phyloP scores from a whole-genome alignment of 768 basidiomycete species.

The Astraeus odoratus region DNA sequence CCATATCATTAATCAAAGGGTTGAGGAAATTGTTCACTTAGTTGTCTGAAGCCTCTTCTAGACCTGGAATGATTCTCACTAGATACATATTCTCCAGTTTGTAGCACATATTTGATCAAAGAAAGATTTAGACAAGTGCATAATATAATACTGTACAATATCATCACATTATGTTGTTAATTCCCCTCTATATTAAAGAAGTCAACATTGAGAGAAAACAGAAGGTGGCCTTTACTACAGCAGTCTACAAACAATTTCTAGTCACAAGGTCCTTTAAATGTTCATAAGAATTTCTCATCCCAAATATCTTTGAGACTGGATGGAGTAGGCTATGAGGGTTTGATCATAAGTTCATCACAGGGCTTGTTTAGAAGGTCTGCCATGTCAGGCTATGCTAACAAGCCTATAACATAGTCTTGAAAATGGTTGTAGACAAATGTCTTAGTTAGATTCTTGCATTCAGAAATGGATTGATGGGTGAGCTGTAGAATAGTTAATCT shows the following conservation, averaged over 20 bases:
- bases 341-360: not conserved
- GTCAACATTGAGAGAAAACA: conserved; percentile 29
- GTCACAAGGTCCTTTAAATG: conserved; percentile 21
- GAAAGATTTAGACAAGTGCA: conserved; percentile 28
- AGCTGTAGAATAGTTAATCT: too few relatives aligned
- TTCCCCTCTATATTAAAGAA: conserved; percentile 31
- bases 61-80: conserved; percentile 31
- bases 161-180: conserved; percentile 17
- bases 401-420: not conserved
- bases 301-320: not conserved
- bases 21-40: conserved; percentile 30
- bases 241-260: conserved; percentile 6
- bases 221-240: conserved; percentile 18
- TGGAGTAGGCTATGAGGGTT: conserved; percentile 9
- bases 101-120: conserved; percentile 24
- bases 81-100: conserved; percentile 34
- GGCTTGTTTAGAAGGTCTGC: conserved; percentile 6
- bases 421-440: not conserved
- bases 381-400: conserved; percentile 1
- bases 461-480: too few relatives aligned
- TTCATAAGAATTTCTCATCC: conserved; percentile 16
- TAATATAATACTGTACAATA: conserved; percentile 15
- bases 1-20: conserved; percentile 30
- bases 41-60: conserved; percentile 23
- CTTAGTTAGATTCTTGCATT: not conserved